phyloP scores from a whole-genome alignment of 1,139 yeast genomes.

The Meyerozyma smithsonii region DNA sequence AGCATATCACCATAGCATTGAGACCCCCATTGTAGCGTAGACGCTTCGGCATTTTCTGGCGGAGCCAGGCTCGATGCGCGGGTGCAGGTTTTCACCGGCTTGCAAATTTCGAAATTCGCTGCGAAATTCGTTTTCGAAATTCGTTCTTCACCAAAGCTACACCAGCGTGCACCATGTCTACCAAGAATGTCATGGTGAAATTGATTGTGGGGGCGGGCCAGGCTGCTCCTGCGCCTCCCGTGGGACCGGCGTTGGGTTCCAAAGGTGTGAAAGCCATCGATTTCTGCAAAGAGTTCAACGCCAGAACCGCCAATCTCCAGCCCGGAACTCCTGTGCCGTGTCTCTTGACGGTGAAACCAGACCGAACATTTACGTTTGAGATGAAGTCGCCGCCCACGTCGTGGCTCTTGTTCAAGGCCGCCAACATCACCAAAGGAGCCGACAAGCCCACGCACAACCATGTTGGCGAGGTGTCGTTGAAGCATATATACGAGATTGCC shows the following conservation, averaged over 20 bases:
- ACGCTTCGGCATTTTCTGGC: too few relatives aligned
- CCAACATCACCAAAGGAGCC: conserved; percentile 80
- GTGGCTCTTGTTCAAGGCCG: conserved; percentile 78
- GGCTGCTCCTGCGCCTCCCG: conserved; percentile 99
- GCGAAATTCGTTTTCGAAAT: neutral
- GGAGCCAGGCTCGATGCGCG: too few relatives aligned
- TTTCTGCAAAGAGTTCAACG: conserved; percentile 97
- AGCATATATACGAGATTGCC: conserved; percentile 93
- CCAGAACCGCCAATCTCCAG: conserved; percentile 81
- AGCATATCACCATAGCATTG: conserved; percentile 2
- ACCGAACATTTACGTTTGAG: conserved; percentile 81
- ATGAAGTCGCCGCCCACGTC: conserved; percentile 91
- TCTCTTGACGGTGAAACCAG: conserved; percentile 81
- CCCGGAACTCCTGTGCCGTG: conserved; percentile 93
- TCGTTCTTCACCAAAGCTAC: neutral
- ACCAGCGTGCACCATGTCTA: conserved; percentile 20
- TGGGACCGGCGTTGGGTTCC: conserved; percentile 98
- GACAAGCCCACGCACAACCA: conserved; percentile 44
- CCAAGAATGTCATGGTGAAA: conserved; percentile 62
- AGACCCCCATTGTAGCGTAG: too few relatives aligned
- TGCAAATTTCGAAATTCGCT: too few relatives aligned
- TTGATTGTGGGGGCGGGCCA: conserved; percentile 97
- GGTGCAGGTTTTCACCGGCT: too few relatives aligned
- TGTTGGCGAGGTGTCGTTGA: conserved; percentile 74
- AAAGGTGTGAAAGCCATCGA: conserved; percentile 98